Evolutionary conservation across 106 monocot species (phyloP), one percentile per base, ranked within the genome.

Genomic region (Amphibolis antarctica): DNA sequence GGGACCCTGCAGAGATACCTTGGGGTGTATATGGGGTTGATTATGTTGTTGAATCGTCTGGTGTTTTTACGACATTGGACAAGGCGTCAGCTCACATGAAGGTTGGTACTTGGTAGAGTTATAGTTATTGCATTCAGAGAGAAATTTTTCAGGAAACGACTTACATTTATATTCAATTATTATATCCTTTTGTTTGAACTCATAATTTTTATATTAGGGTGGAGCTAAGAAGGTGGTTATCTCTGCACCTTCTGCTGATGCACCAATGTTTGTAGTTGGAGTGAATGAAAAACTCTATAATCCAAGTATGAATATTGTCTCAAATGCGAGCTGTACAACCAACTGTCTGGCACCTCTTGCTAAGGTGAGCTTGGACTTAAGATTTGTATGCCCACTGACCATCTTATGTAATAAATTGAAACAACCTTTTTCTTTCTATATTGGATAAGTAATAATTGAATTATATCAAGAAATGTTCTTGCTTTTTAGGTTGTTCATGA

Each of bases 181-280:
- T 12, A 1, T 17, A 49, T 49, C 4, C 15, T n/a, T 49, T 49
- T n/a, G 3, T 49, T 49, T 13, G 3, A 49, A 14, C 48, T 3
- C 48, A 49, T 49, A 9, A n/a, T 49, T 13, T 17, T 68, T 68
- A 54, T 12, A 61, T 14, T 59, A 94, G 94, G 89, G 94, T 63
- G 94, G 94, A 56, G 93, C 93, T 26, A 93, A 88, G 63, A 93
- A 93, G 74, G 93, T 93, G 61, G 93, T 93, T 15, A 93, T 94
- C 69, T 94, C 94, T 10, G 94, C 94, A 51, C 94, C 94, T 55
- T 94, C 94, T 42, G 94, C 83, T 68, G 89, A 94, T 80, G 94
- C 94, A 1, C 94, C 94, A 15, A 94, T 94, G 94, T 94, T 94
- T 74, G 94, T 94, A 59, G 84, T 94, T 75, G 94, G 94, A 53